Conservation (phyloP, 2,329 filamentous ascomycete genomes). For the Ascosphaera apis region DNA sequence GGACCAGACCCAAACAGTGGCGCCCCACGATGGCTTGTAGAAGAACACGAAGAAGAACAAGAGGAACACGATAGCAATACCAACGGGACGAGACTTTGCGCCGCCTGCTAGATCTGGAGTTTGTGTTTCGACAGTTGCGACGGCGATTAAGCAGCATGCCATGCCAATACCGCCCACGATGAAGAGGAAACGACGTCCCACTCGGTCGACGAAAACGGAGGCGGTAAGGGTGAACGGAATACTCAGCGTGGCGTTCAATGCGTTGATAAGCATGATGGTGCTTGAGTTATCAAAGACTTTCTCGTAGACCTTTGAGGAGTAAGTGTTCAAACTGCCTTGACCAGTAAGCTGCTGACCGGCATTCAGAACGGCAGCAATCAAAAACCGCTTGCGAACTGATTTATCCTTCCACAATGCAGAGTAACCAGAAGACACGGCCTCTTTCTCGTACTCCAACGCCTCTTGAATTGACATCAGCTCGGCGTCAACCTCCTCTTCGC, state of each 20-base stretch:
- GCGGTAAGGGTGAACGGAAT: constrained; percentile 53
- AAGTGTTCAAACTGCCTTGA: constrained; percentile 49
- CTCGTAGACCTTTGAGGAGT: constrained; percentile 52
- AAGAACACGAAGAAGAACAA: constrained; percentile 39
- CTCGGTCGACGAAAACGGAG: constrained; percentile 49
- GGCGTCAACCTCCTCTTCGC: constrained; percentile 41
- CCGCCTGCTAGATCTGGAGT: constrained; percentile 31
- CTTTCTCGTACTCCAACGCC: constrained; percentile 48
- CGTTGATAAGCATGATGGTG: constrained; percentile 50
- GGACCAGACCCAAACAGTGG: constrained; percentile 49
- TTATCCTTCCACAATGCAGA: constrained; percentile 45
- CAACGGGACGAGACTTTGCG: constrained; percentile 34
- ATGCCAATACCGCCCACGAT: constrained; percentile 46
- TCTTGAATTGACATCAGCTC: constrained; percentile 42
- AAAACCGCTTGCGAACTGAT: constrained; percentile 41
- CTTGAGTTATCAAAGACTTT: constrained; percentile 37
- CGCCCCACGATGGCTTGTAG: constrained; percentile 43
- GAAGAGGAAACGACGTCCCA: constrained; percentile 45
- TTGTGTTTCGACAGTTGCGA: constrained; percentile 31
- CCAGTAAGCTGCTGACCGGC: constrained; percentile 49
- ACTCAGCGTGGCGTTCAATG: constrained; percentile 48
- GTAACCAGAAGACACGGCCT: constrained; percentile 40
- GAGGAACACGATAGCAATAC: constrained; percentile 45
- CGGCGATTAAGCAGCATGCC: constrained; percentile 36
- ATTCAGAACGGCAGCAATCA: constrained; percentile 43